These are phyloP conservation scores for Panaeolus cyanescens DNA, from an alignment of 768 basidiomycete species.

Conservation along the genomic window DNA sequence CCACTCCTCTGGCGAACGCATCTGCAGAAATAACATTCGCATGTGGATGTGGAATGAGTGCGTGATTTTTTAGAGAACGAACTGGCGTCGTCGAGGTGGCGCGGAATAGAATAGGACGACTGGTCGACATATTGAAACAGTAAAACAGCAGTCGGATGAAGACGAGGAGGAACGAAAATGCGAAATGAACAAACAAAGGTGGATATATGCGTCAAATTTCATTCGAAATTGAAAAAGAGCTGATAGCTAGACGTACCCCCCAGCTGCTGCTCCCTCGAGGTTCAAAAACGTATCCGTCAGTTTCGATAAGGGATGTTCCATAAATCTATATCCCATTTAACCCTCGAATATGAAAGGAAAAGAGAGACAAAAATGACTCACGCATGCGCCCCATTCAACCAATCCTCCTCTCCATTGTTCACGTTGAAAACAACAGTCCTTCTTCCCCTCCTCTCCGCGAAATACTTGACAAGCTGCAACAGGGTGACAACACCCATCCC, in stretches of 20 bases:
- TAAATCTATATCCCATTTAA: conserved; percentile 44
- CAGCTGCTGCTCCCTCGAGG: conserved; percentile 79
- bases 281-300: conserved; percentile 72
- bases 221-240: neutral
- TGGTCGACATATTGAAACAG: conserved; percentile 24
- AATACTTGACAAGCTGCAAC: conserved; percentile 63
- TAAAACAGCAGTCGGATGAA: neutral
- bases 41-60: conserved; percentile 64
- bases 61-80: conserved; percentile 44
- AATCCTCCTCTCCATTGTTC: conserved; percentile 86
- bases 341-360: neutral
- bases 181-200: too few relatives aligned
- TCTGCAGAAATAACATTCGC: conserved; percentile 72
- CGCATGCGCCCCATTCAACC: conserved; percentile 71
- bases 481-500: conserved; percentile 73
- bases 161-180: neutral
- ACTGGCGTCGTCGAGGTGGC: conserved; percentile 62
- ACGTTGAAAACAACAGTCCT: conserved; percentile 79
- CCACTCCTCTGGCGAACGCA: conserved; percentile 61
- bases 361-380: conserved; percentile 23
- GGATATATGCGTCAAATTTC: neutral
- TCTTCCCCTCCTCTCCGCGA: conserved; percentile 47
- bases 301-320: conserved; percentile 76
- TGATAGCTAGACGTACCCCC: conserved; percentile 51
- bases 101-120: conserved; percentile 78